phyloP scores from a whole-genome alignment of 768 basidiomycete species.

The Pleurotus sapidus region DNA sequence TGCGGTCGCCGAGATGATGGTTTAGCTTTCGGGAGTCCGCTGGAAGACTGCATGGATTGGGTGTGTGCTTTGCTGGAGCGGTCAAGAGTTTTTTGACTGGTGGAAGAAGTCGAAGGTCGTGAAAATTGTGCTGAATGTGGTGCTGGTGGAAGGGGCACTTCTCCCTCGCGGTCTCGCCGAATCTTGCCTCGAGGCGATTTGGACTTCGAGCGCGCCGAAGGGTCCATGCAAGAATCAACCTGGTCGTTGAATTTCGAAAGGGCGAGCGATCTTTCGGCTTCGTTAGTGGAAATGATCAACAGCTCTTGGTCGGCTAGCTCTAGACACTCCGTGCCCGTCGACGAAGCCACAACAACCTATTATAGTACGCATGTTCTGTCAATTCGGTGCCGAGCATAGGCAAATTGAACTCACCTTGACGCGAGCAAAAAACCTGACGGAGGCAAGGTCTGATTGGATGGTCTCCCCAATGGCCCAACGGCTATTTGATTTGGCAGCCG shows the following conservation, averaged over 20 bases:
- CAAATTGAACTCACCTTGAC: conserved; percentile 49
- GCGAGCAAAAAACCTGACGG: conserved; percentile 68
- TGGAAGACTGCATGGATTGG: neutral
- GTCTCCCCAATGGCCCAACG: conserved; percentile 84
- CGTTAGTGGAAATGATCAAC: conserved; percentile 65
- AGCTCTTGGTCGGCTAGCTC: conserved; percentile 72
- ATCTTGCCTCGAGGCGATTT: conserved; percentile 49
- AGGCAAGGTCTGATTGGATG: conserved; percentile 58
- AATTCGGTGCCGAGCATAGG: conserved; percentile 8
- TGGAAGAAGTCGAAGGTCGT: conserved; percentile 4
- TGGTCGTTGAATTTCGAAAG: conserved; percentile 55
- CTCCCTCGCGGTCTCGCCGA: conserved; percentile 30
- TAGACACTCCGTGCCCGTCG: conserved; percentile 61
- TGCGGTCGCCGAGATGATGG: conserved; percentile 53
- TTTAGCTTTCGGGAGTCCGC: conserved; percentile 21
- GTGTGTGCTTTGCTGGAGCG: neutral
- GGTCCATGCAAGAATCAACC: conserved; percentile 20
- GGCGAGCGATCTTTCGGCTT: conserved; percentile 64
- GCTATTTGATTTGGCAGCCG: conserved; percentile 60
- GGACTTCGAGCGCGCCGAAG: conserved; percentile 44
- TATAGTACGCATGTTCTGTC: conserved; percentile 7
- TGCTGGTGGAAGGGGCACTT: conserved; percentile 28
- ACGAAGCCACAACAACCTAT: conserved; percentile 49
- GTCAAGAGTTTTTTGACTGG: conserved; percentile 6
- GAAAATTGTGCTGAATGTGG: conserved; percentile 32